These are phyloP conservation scores for Ustilago cynodontis DNA, from an alignment of 1,284 basidiomycete species.

Conservation along the genomic window DNA sequence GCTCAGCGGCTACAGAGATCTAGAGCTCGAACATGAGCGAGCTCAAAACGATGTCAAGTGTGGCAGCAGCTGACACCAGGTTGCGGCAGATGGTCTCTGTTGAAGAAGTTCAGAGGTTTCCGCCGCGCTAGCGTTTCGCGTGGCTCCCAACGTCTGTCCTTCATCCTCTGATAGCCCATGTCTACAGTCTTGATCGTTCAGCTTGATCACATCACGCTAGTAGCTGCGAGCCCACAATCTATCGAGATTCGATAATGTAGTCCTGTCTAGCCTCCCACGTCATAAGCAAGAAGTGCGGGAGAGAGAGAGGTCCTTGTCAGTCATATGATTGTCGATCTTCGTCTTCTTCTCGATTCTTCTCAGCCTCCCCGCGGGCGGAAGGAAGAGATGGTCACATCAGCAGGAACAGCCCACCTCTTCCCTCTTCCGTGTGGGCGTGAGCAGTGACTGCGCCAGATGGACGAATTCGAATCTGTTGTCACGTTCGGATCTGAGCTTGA, in stretches of 20 bases:
- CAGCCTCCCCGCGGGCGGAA: not conserved
- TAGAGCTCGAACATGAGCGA: not conserved
- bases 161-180: not conserved
- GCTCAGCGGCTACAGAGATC: constrained; percentile 1
- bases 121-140: constrained; percentile 4
- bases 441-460: no score
- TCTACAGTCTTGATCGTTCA: not conserved
- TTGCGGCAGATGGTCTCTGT: not conserved
- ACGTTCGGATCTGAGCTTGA: not conserved
- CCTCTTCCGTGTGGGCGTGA: no score
- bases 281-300: no score
- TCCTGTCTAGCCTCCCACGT: no score
- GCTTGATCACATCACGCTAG: not conserved
- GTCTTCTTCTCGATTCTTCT: not conserved
- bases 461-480: constrained; percentile 4
- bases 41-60: not conserved
- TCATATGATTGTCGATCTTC: not conserved
- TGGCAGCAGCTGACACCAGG: not conserved
- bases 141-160: no score
- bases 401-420: not conserved
- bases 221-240: no score
- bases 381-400: not conserved
- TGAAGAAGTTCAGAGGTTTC: not conserved
- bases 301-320: no score
- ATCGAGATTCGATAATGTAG: no score